Percentiles rank a stretch among this genome's conserved stretches.
phyloP scores from a whole-genome alignment of 352 stramenopile species.

The Pythium vanterpoolii region DNA sequence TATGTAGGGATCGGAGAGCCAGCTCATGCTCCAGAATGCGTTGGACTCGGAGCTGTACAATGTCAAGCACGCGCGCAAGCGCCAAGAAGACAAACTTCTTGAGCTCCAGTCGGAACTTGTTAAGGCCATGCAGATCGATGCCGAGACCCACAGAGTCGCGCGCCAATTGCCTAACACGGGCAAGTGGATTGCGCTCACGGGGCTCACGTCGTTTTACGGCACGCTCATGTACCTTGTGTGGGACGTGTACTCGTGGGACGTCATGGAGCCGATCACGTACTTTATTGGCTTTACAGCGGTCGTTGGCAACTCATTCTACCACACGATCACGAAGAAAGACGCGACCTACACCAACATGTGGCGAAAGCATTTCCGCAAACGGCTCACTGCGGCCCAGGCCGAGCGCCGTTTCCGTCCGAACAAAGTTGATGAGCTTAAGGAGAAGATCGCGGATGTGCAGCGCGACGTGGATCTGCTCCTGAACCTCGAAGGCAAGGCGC shows the following conservation, averaged over 20 bases:
- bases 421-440: slow-evolving; percentile 41
- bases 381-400: slow-evolving; percentile 39
- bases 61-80: slow-evolving; percentile 59
- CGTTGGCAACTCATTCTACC: slow-evolving; percentile 79
- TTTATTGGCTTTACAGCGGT: slow-evolving; percentile 88
- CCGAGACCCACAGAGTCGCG: slow-evolving; percentile 40
- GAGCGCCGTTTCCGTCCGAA: slow-evolving; percentile 49
- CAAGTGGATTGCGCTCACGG: slow-evolving; percentile 65
- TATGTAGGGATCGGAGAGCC: slow-evolving; percentile 61
- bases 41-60: slow-evolving; percentile 75
- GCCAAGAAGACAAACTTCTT: slow-evolving; percentile 46
- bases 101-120: slow-evolving; percentile 44
- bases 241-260: slow-evolving; percentile 87
- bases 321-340: slow-evolving; percentile 75
- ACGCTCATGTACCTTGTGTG: slow-evolving; percentile 78
- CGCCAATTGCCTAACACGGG: slow-evolving; percentile 58
- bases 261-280: slow-evolving; percentile 90
- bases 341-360: slow-evolving; percentile 83
- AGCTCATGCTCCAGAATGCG: slow-evolving; percentile 63
- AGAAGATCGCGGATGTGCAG: slow-evolving; percentile 49
- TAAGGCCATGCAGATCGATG: slow-evolving; percentile 46
- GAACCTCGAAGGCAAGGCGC: slow-evolving; percentile 38
- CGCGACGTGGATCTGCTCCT: slow-evolving; percentile 57
- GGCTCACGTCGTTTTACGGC: slow-evolving; percentile 66
- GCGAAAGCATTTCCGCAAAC: slow-evolving; percentile 60